Conservation (phyloP, 495 filamentous ascomycete genomes). For the Talaromyces thailandensis region DNA sequence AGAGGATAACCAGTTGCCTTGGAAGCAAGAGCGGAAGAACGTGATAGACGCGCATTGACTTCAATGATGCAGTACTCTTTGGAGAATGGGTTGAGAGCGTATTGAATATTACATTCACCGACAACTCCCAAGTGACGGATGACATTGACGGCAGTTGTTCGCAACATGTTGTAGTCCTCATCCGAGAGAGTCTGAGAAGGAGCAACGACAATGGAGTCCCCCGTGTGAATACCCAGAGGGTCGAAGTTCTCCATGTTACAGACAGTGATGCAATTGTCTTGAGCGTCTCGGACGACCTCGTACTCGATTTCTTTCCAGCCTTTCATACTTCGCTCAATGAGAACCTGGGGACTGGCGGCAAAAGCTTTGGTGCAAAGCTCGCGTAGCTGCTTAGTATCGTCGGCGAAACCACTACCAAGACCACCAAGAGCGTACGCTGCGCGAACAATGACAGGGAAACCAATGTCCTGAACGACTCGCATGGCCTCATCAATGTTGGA, state of each 20-base stretch:
- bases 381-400: constrained; percentile 76
- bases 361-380: constrained; percentile 94
- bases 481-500: constrained; percentile 79
- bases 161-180: constrained; percentile 98
- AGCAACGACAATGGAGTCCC: constrained; percentile 96
- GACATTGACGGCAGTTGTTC: constrained; percentile 96
- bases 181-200: constrained; percentile 95
- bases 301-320: constrained; percentile 99
- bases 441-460: constrained; percentile 93
- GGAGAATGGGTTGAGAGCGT: constrained; percentile 93
- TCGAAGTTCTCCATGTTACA: constrained; percentile 99
- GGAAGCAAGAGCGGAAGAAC: constrained; percentile 91
- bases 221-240: constrained; percentile 94
- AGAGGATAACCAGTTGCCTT: constrained; percentile 97
- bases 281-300: constrained; percentile 91
- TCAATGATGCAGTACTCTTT: constrained; percentile 98
- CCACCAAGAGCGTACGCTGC: constrained; percentile 95
- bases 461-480: constrained; percentile 74
- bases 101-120: constrained; percentile 98
- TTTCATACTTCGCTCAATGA: constrained; percentile 98
- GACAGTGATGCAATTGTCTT: constrained; percentile 98
- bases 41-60: constrained; percentile 94
- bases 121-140: constrained; percentile 95
- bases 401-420: constrained; percentile 90
- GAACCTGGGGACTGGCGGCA: constrained; percentile 87